phyloP scores from a whole-genome alignment of 176 grass and related monocot species.

The Oryza longistaminata region DNA sequence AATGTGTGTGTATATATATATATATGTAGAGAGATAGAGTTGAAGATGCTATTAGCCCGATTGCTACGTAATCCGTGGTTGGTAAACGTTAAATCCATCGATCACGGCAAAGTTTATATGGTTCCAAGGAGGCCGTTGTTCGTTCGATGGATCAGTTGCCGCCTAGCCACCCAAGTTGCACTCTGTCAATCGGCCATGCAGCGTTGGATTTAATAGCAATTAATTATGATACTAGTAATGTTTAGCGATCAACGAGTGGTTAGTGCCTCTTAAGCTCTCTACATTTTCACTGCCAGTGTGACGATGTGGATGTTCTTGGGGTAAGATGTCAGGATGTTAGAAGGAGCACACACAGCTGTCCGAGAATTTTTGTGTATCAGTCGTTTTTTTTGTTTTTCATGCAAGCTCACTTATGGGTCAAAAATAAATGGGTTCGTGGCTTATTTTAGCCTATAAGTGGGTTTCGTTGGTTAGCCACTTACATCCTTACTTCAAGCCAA shows the following conservation, averaged over 20 bases:
- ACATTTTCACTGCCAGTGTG: not conserved
- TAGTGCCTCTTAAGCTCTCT: not conserved
- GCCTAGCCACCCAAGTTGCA: not conserved
- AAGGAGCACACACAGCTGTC: not conserved
- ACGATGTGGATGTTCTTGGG: not conserved
- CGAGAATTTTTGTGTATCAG: not conserved
- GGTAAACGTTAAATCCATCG: conserved; percentile 34
- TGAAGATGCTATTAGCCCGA: conserved; percentile 14
- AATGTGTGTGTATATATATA: not conserved
- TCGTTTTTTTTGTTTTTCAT: not conserved
- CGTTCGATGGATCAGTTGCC: not conserved
- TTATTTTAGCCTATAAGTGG: no score
- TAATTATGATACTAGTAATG: not conserved
- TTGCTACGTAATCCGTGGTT: conserved; percentile 28
- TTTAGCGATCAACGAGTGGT: not conserved
- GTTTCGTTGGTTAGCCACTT: no score
- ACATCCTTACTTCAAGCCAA: no score
- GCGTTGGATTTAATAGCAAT: not conserved
- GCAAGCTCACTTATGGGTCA: no score
- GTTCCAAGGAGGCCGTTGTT: not conserved
- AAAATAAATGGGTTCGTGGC: no score
- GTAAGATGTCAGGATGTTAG: not conserved
- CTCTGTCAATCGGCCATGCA: not conserved
- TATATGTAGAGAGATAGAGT: not conserved
- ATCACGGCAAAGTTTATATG: not conserved